phyloP scores from a whole-genome alignment of 2,329 filamentous ascomycete species.

The Hymenoscyphus repandus region DNA sequence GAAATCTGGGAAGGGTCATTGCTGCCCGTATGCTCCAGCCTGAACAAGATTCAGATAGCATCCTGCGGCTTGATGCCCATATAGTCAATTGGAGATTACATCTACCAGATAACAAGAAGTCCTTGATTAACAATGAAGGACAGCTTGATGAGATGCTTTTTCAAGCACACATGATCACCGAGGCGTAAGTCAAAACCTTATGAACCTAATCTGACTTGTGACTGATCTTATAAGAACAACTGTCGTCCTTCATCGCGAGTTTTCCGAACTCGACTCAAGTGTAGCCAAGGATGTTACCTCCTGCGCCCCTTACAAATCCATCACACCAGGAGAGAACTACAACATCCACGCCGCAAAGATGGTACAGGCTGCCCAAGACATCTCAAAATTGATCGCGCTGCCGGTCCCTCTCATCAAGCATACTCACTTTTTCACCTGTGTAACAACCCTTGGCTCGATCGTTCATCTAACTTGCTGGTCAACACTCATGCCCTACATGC shows the following conservation, averaged over 20 bases:
- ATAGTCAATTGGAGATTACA: constrained; percentile 74
- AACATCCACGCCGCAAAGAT: constrained; percentile 68
- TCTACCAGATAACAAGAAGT: constrained; percentile 64
- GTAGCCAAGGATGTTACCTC: constrained; percentile 33
- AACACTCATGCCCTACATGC: constrained; percentile 51
- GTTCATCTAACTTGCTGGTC: constrained; percentile 77
- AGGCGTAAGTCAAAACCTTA: constrained; percentile 29
- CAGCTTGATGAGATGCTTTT: constrained; percentile 85
- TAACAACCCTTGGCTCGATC: constrained; percentile 70
- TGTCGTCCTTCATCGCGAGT: constrained; percentile 73
- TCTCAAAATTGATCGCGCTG: constrained; percentile 68
- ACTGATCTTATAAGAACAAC: constrained; percentile 40
- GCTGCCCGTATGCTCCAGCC: constrained; percentile 39
- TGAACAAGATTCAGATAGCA: constrained; percentile 44
- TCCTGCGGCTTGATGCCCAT: constrained; percentile 50
- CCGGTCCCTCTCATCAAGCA: constrained; percentile 67
- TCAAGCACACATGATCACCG: constrained; percentile 76
- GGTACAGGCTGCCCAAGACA: constrained; percentile 69
- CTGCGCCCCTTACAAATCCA: constrained; percentile 49
- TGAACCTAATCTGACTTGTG: too few species aligned
- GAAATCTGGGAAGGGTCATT: constrained; percentile 74
- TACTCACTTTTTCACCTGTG: constrained; percentile 77
- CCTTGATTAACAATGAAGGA: constrained; percentile 63
- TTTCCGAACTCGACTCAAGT: constrained; percentile 60
- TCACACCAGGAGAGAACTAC: constrained; percentile 42